Evolutionary conservation across 331 rosid genomes (phyloP).

Genomic region (Rosa hybrid): DNA sequence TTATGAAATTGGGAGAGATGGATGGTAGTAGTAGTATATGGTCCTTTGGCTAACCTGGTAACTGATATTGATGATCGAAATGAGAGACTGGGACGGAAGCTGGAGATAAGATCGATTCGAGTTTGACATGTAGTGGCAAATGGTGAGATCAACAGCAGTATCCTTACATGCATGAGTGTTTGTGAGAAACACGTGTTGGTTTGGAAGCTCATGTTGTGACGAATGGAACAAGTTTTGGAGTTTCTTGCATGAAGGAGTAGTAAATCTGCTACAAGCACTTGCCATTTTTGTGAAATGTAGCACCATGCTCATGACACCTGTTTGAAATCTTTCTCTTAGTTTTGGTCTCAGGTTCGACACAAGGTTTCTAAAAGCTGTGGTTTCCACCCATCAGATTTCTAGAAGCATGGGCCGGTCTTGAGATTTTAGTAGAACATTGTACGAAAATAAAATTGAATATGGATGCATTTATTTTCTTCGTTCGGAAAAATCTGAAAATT

Average conservation of each 20-base stretch:
- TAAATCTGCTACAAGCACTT: background rate
- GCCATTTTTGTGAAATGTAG: background rate
- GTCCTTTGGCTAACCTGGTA: background rate
- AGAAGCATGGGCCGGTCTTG: background rate
- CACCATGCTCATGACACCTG: background rate
- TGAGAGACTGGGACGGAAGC: background rate
- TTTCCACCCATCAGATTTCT: too few species aligned
- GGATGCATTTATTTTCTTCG: too few species aligned
- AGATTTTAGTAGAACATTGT: too few species aligned
- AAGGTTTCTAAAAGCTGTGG: background rate
- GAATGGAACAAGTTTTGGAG: constrained; percentile 33
- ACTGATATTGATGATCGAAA: background rate
- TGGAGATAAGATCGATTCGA: background rate
- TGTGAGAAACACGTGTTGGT: constrained; percentile 32
- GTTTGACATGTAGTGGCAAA: constrained; percentile 1
- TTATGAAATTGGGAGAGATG: background rate
- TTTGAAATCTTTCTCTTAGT: background rate
- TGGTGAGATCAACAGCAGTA: constrained; percentile 9
- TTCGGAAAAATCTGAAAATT: too few species aligned
- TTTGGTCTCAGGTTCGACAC: background rate
- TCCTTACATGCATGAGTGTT: constrained; percentile 25
- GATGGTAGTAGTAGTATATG: background rate
- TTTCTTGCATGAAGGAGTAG: constrained; percentile 29
- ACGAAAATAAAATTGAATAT: too few species aligned
- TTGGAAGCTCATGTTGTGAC: constrained; percentile 25